phyloP scores from a whole-genome alignment of 1,139 yeast genomes.

The Debaryomyces coudertii region DNA sequence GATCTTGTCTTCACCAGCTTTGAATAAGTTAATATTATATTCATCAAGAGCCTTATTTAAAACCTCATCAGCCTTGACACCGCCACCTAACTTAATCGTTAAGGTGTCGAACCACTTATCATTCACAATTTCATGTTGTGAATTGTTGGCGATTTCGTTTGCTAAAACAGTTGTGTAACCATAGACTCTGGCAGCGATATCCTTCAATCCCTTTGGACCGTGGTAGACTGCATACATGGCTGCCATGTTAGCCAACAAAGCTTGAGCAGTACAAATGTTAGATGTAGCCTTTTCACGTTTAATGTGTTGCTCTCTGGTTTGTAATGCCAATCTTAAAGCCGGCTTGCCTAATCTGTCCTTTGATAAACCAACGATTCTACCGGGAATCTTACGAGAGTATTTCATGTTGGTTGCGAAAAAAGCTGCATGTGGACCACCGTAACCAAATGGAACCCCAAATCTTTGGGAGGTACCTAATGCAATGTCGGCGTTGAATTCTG shows the following conservation, averaged over 20 bases:
- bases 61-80: slow-evolving; percentile 56
- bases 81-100: slow-evolving; percentile 61
- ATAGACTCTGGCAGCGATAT: slow-evolving; percentile 78
- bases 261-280: slow-evolving; percentile 97
- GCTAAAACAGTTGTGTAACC: slow-evolving; percentile 79
- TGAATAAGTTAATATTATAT: slow-evolving; percentile 75
- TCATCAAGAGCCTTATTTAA: slow-evolving; percentile 59
- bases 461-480: slow-evolving; percentile 93
- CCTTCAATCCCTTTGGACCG: slow-evolving; percentile 86
- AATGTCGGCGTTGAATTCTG: slow-evolving; percentile 86
- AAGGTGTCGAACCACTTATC: slow-evolving; percentile 85
- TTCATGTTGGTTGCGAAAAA: slow-evolving; percentile 83
- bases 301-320: slow-evolving; percentile 97
- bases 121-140: slow-evolving; percentile 57
- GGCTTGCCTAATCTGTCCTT: slow-evolving; percentile 88
- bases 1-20: slow-evolving; percentile 62
- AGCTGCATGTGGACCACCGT: slow-evolving; percentile 99
- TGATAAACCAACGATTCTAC: slow-evolving; percentile 90
- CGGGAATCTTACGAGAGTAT: slow-evolving; percentile 91
- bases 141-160: slow-evolving; percentile 43
- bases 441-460: slow-evolving; percentile 97
- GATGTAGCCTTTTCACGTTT: slow-evolving; percentile 97
- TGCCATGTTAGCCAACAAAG: slow-evolving; percentile 90
- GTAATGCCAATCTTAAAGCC: slow-evolving; percentile 90
- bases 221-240: slow-evolving; percentile 97